These are phyloP conservation scores for Aspergillus ochraceus DNA, from an alignment of 2,329 filamentous ascomycete species.

Conservation along the genomic window DNA sequence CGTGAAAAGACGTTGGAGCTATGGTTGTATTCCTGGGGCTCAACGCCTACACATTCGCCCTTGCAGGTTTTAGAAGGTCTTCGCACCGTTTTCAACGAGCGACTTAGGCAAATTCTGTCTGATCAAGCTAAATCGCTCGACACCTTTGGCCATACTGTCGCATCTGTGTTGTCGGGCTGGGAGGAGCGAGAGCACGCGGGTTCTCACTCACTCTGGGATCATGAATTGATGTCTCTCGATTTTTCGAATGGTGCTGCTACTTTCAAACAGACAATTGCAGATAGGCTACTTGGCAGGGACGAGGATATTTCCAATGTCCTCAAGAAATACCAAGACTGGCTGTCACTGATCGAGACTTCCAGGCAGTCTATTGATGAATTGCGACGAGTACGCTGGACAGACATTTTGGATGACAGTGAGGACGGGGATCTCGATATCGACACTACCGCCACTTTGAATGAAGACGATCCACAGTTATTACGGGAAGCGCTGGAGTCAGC, in stretches of 20 bases:
- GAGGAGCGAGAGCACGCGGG: conserved; percentile 53
- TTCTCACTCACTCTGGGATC: conserved; percentile 66
- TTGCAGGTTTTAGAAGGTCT: conserved; percentile 68
- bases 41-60: conserved; percentile 52
- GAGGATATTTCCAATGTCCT: conserved; percentile 63
- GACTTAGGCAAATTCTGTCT: conserved; percentile 64
- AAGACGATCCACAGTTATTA: conserved; percentile 67
- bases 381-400: conserved; percentile 37
- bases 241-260: conserved; percentile 63
- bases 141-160: conserved; percentile 64
- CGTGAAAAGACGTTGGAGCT: conserved; percentile 69
- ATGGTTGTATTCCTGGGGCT: conserved; percentile 72
- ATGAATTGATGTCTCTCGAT: conserved; percentile 63
- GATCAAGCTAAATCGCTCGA: conserved; percentile 64
- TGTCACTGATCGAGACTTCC: conserved; percentile 62
- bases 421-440: conserved; percentile 40
- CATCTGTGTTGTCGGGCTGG: conserved; percentile 63
- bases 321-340: conserved; percentile 70
- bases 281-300: conserved; percentile 71
- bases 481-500: conserved; percentile 59
- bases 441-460: conserved; percentile 57
- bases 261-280: conserved; percentile 69
- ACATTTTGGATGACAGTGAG: conserved; percentile 40
- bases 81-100: conserved; percentile 67
- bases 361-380: conserved; percentile 34